A percentile compares a stretch with the other conserved stretches of the same genome.
Evolutionary conservation across 2,329 filamentous ascomycete species (phyloP).

Genomic region (Aspergillus aculeatus): DNA sequence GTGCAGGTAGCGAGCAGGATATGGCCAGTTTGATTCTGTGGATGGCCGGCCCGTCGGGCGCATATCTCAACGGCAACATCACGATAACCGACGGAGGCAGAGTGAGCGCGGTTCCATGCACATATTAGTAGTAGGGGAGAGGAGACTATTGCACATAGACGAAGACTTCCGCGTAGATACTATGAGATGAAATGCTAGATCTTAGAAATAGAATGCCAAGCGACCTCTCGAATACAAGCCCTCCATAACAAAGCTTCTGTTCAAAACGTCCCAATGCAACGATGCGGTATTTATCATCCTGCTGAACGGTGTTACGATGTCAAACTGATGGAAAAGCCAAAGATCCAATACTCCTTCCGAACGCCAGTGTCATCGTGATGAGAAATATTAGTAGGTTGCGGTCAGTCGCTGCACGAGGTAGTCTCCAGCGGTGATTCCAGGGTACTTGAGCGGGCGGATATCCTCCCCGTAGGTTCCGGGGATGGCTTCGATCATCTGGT

Average conservation of each 20-base stretch:
- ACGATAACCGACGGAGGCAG: slow-evolving; percentile 64
- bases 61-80: slow-evolving; percentile 64
- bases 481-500: slow-evolving; percentile 73
- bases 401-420: slow-evolving; percentile 77
- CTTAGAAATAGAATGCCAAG: neutral
- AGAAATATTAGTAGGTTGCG: slow-evolving; percentile 56
- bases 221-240: neutral
- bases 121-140: slow-evolving; percentile 42
- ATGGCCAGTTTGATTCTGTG: slow-evolving; percentile 66
- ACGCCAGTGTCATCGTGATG: neutral
- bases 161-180: neutral
- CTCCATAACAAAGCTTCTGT: neutral
- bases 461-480: slow-evolving; percentile 69
- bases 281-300: neutral
- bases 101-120: slow-evolving; percentile 55
- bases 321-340: neutral
- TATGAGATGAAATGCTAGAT: neutral
- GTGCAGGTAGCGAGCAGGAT: slow-evolving; percentile 61
- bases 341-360: neutral
- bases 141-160: neutral
- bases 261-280: neutral
- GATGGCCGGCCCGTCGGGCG: slow-evolving; percentile 63
- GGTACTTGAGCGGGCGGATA: slow-evolving; percentile 66
- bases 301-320: neutral
- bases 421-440: slow-evolving; percentile 72